A percentile compares a stretch with the other conserved stretches of the same genome.
Evolutionary conservation across 441 rosid species (phyloP).

Genomic region (Corymbia citriodora): DNA sequence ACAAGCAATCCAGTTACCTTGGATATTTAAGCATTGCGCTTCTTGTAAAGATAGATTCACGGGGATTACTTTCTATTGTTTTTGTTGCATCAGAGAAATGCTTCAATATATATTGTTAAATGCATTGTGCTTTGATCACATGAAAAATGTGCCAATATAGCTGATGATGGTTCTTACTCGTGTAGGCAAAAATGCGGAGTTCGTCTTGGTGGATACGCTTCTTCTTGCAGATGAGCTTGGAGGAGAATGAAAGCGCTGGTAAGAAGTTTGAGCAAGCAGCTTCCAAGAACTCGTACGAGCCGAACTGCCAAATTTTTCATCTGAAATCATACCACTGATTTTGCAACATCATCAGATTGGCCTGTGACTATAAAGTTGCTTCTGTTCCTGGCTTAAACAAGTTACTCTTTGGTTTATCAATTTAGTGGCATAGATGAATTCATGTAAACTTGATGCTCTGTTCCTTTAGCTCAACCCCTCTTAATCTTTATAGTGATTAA

Average conservation of each 20-base stretch:
- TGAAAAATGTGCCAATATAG: background rate
- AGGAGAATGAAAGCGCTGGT: slow-evolving; percentile 68
- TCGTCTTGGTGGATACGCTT: slow-evolving; percentile 83
- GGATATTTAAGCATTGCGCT: background rate
- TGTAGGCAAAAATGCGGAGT: slow-evolving; percentile 90
- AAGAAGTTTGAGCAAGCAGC: slow-evolving; percentile 83
- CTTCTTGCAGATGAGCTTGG: slow-evolving; percentile 76
- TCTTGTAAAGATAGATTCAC: background rate
- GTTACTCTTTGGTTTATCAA: background rate
- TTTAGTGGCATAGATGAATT: background rate
- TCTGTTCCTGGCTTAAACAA: background rate
- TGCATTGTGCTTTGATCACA: background rate
- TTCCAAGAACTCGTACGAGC: slow-evolving; percentile 52
- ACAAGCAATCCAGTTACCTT: background rate
- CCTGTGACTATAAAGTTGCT: background rate
- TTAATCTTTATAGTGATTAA: background rate
- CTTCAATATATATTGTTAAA: background rate
- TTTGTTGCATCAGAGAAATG: background rate
- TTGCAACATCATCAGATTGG: background rate
- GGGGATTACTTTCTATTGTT: background rate
- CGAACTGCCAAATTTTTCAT: slow-evolving; percentile 83
- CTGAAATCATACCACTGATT: slow-evolving; percentile 56
- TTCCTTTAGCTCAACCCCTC: background rate
- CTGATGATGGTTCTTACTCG: background rate
- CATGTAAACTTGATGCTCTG: background rate